Evolutionary conservation across 2,329 filamentous ascomycete species (phyloP).

Genomic region (Clarireedia monteithiana): DNA sequence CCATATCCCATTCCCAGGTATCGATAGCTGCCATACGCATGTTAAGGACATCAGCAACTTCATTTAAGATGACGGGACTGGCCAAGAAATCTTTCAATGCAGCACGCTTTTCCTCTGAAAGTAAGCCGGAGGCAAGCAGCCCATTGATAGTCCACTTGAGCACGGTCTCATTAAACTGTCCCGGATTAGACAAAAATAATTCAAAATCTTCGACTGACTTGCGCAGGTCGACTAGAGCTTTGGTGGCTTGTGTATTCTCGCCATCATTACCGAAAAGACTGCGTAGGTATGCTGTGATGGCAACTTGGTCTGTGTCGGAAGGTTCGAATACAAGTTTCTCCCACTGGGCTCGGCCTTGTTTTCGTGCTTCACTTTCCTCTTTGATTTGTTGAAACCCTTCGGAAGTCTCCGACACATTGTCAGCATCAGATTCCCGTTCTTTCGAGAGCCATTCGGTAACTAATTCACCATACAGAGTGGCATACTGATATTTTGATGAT

Average conservation of each 20-base stretch:
- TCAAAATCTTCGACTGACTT: constrained; percentile 33
- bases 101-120: constrained; percentile 42
- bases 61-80: constrained; percentile 41
- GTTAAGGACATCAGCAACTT: constrained; percentile 50
- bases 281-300: constrained; percentile 43
- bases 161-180: constrained; percentile 34
- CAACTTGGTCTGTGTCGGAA: constrained; percentile 36
- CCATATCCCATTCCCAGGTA: constrained; percentile 43
- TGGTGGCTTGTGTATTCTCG: constrained; percentile 31
- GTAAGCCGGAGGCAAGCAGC: constrained; percentile 41
- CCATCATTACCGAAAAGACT: constrained; percentile 36
- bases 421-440: constrained; percentile 8
- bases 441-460: constrained; percentile 45
- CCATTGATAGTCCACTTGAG: constrained; percentile 41
- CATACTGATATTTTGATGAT: constrained; percentile 47
- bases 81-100: constrained; percentile 43
- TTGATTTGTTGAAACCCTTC: constrained; percentile 32
- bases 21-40: constrained; percentile 45
- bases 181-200: constrained; percentile 12
- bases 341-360: constrained; percentile 43
- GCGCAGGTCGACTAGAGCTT: constrained; percentile 36
- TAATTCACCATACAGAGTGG: constrained; percentile 46
- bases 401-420: not conserved
- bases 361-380: constrained; percentile 26
- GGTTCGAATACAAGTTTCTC: constrained; percentile 47